These are phyloP conservation scores for Amanita jacksonii DNA, from an alignment of 768 basidiomycete genomes.

Conservation along the genomic window DNA sequence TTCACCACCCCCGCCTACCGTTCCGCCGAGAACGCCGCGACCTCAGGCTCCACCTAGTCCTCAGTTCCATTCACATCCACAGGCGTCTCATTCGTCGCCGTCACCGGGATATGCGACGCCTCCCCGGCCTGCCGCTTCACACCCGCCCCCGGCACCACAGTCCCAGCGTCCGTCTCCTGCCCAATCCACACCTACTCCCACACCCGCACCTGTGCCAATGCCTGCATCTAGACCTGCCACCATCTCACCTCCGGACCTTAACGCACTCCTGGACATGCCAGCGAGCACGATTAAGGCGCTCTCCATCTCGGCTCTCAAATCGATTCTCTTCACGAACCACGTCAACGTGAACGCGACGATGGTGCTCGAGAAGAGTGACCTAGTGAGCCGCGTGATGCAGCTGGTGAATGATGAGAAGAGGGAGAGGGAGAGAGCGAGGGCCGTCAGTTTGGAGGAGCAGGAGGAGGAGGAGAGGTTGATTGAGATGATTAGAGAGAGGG, in stretches of 20 bases:
- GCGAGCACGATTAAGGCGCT: conserved; percentile 47
- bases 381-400: conserved; percentile 60
- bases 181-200: conserved; percentile 11
- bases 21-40: conserved; percentile 14
- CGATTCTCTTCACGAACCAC: conserved; percentile 72
- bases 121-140: conserved; percentile 8
- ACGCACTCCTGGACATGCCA: conserved; percentile 57
- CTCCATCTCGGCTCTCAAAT: conserved; percentile 66
- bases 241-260: conserved; percentile 45
- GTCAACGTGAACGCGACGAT: conserved; percentile 52
- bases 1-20: background rate
- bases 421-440: conserved; percentile 40
- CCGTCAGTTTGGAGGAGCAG: conserved; percentile 37
- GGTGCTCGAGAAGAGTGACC: conserved; percentile 79
- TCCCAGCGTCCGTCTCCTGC: no score
- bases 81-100: background rate
- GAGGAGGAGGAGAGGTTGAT: conserved; percentile 32
- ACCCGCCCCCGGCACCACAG: background rate
- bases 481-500: conserved; percentile 24
- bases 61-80: background rate
- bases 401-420: conserved; percentile 56
- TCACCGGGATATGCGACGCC: conserved; percentile 12
- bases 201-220: background rate
- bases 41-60: conserved; percentile 11
- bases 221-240: conserved; percentile 13